These are phyloP conservation scores for Globisporangium apiculatum DNA, from an alignment of 352 stramenopile genomes.

Conservation along the genomic window DNA sequence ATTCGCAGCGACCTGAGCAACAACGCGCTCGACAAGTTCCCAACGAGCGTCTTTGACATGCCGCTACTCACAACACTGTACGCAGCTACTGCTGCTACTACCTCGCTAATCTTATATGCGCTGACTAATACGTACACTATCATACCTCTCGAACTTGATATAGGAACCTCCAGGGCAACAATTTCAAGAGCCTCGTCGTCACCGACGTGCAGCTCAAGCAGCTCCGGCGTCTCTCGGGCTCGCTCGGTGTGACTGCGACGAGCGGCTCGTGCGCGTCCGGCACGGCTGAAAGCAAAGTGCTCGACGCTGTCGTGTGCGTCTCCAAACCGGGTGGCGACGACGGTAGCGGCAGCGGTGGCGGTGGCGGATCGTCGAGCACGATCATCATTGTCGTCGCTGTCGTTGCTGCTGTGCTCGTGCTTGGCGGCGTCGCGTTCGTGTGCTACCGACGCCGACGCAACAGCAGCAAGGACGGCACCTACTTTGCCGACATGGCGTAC, in stretches of 20 bases:
- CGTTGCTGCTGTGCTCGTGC: constrained; percentile 40
- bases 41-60: constrained; percentile 58
- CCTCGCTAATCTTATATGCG: too few relatives aligned
- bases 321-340: constrained; percentile 11
- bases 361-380: constrained; percentile 16
- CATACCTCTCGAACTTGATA: not conserved
- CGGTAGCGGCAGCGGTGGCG: not conserved
- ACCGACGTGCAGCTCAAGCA: constrained; percentile 36
- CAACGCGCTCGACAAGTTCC: constrained; percentile 53
- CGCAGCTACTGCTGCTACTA: constrained; percentile 7
- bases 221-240: constrained; percentile 41
- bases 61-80: constrained; percentile 58
- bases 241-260: constrained; percentile 25
- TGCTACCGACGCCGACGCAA: constrained; percentile 32
- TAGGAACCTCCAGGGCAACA: constrained; percentile 53
- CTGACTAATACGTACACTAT: too few relatives aligned
- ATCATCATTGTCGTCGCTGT: constrained; percentile 48
- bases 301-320: constrained; percentile 53
- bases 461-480: constrained; percentile 26
- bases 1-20: constrained; percentile 29
- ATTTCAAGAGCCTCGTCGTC: constrained; percentile 34
- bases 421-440: constrained; percentile 37
- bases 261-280: constrained; percentile 26
- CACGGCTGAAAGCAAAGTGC: constrained; percentile 28
- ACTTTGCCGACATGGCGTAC: constrained; percentile 23